Evolutionary conservation across 2,329 filamentous ascomycete genomes (phyloP).

Genomic region (Akanthomyces dipterigenus): DNA sequence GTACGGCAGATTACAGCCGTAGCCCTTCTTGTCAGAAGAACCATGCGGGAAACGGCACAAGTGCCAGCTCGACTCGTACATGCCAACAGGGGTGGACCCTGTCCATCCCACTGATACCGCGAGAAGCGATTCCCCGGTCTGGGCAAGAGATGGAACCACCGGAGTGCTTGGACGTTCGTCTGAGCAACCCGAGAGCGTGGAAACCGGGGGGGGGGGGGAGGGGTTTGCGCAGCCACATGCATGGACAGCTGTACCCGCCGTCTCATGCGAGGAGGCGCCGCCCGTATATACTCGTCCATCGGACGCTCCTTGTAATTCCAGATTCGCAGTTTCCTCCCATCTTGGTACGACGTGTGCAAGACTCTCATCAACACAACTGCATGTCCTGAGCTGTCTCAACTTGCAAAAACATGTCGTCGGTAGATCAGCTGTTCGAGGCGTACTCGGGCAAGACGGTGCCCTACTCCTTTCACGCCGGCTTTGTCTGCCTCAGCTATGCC

Average conservation of each 20-base stretch:
- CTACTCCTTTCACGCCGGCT: slow-evolving; percentile 47
- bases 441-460: slow-evolving; percentile 42
- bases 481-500: slow-evolving; percentile 66
- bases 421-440: slow-evolving; percentile 27
- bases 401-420: slow-evolving; percentile 5
- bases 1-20: too few species aligned
- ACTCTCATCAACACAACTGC: neutral
- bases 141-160: neutral
- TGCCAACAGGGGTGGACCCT: neutral
- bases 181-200: neutral
- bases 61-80: neutral
- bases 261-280: neutral
- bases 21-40: too few species aligned
- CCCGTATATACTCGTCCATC: slow-evolving; percentile 2
- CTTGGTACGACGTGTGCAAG: neutral
- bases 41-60: neutral
- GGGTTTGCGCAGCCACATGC: neutral
- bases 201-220: neutral
- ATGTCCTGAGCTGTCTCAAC: neutral
- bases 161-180: slow-evolving; percentile 6
- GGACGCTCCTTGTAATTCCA: neutral
- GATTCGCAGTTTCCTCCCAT: neutral
- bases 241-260: neutral
- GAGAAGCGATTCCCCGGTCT: neutral
- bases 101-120: neutral